Conservation (phyloP, 139 green algal species). For the Coelastrella sp. region DNA sequence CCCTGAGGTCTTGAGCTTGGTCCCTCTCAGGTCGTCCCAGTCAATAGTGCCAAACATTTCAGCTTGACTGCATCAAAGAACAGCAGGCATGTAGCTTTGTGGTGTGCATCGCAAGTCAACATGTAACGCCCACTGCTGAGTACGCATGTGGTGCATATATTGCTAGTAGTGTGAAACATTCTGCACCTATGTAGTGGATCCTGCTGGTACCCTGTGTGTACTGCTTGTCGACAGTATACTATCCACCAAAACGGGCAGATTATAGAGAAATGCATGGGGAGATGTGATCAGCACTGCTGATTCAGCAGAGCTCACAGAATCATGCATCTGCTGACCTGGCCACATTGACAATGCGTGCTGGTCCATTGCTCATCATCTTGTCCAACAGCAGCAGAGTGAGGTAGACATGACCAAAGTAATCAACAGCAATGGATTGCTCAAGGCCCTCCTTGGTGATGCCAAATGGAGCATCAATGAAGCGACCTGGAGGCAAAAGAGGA, state of each 20-base stretch:
- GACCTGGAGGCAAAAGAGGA: background rate
- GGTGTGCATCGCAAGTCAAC: no score
- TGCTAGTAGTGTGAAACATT: no score
- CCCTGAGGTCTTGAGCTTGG: background rate
- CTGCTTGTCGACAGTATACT: no score
- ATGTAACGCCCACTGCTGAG: no score
- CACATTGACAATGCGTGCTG: conserved; percentile 37
- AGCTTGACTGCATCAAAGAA: conserved; percentile 14
- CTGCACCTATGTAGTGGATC: no score
- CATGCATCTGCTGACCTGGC: background rate
- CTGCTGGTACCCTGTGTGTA: no score
- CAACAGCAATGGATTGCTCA: conserved; percentile 38
- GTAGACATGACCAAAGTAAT: conserved; percentile 30
- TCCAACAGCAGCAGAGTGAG: conserved; percentile 41
- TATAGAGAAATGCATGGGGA: no score
- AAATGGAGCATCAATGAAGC: conserved; percentile 35
- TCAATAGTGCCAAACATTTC: conserved; percentile 34
- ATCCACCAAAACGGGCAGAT: no score
- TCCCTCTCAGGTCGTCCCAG: conserved; percentile 1
- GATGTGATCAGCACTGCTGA: no score
- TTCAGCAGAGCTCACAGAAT: no score
- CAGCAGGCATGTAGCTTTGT: no score
- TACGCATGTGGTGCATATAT: no score
- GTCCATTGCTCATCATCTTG: conserved; percentile 19
- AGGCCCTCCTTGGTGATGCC: conserved; percentile 25